Conservation (phyloP, 2,329 filamentous ascomycete species). For the Phoma herbarum region DNA sequence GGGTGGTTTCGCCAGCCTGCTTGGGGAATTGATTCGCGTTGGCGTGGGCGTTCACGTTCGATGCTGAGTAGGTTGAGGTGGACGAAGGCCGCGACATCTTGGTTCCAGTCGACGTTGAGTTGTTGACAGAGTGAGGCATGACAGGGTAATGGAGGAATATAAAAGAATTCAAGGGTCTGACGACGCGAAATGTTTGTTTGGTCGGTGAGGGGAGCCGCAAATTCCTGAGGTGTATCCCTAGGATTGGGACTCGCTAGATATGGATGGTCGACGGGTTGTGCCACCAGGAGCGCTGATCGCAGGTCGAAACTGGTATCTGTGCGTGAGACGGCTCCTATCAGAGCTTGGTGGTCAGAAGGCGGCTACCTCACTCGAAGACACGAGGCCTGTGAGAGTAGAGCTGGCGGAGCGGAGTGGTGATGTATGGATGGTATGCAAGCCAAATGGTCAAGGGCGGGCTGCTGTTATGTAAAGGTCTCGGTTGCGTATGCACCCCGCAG, state of each 20-base stretch:
- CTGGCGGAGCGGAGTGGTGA: slow-evolving; percentile 15
- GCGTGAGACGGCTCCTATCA: slow-evolving; percentile 23
- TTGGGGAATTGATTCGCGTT: slow-evolving; percentile 43
- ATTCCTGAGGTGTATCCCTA: slow-evolving; percentile 32
- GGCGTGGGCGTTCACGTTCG: slow-evolving; percentile 11
- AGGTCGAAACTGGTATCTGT: slow-evolving; percentile 23
- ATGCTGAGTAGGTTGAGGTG: slow-evolving; percentile 44
- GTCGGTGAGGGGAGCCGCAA: slow-evolving; percentile 35
- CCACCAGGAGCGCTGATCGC: slow-evolving; percentile 29
- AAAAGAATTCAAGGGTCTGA: slow-evolving; percentile 20
- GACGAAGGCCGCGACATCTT: slow-evolving; percentile 51
- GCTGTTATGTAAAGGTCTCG: slow-evolving; percentile 19
- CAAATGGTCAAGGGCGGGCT: slow-evolving; percentile 6
- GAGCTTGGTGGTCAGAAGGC: slow-evolving; percentile 11
- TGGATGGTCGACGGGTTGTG: slow-evolving; percentile 37
- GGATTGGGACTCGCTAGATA: slow-evolving; percentile 36
- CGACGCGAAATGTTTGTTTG: slow-evolving; percentile 30
- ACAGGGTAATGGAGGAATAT: slow-evolving; percentile 21
- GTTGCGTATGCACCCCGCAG: slow-evolving; percentile 12
- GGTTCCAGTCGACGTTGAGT: slow-evolving; percentile 42
- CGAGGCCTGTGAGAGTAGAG: slow-evolving; percentile 5
- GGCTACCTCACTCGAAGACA: slow-evolving; percentile 14
- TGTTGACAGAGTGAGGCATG: slow-evolving; percentile 51
- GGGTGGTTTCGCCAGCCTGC: slow-evolving; percentile 43
- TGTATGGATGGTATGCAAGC: slow-evolving; percentile 15